Percentiles rank a stretch among this genome's conserved stretches.
Conservation (phyloP, 176 grass and related monocot species). For the Oryza meyeriana region DNA sequence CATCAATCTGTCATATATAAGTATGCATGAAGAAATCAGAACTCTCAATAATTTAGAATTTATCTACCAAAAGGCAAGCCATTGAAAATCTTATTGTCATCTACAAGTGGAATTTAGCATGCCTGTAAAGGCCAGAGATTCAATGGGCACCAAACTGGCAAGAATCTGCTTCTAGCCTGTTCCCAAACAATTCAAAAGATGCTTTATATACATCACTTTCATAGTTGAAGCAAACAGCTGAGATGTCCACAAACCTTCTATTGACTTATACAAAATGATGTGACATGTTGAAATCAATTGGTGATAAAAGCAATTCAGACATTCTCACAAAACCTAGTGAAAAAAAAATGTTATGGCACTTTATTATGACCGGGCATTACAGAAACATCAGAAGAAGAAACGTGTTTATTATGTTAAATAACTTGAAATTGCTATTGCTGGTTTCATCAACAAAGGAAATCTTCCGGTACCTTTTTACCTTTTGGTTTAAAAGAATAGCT, state of each 20-base stretch:
- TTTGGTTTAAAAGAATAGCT: not conserved
- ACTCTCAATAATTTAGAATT: not conserved
- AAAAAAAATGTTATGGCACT: not conserved
- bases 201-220: not conserved
- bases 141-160: constrained; percentile 1
- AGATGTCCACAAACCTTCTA: not conserved
- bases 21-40: not conserved
- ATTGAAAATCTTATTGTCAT: not conserved
- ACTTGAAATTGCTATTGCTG: not conserved
- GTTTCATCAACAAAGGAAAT: not conserved
- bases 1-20: constrained; percentile 21
- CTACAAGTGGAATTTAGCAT: constrained; percentile 25
- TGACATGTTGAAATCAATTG: not conserved
- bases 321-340: not conserved
- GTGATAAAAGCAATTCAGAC: constrained; percentile 3
- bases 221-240: constrained; percentile 1
- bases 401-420: not conserved
- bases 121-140: constrained; percentile 25
- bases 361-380: not conserved
- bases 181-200: constrained; percentile 1
- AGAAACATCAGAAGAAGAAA: not conserved
- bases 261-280: not conserved
- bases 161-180: constrained; percentile 15
- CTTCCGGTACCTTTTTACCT: not conserved
- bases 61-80: constrained; percentile 12